Base-by-base conservation (phyloP, 1,139 yeast species). In the Magnusiomyces paraingens region DNA sequence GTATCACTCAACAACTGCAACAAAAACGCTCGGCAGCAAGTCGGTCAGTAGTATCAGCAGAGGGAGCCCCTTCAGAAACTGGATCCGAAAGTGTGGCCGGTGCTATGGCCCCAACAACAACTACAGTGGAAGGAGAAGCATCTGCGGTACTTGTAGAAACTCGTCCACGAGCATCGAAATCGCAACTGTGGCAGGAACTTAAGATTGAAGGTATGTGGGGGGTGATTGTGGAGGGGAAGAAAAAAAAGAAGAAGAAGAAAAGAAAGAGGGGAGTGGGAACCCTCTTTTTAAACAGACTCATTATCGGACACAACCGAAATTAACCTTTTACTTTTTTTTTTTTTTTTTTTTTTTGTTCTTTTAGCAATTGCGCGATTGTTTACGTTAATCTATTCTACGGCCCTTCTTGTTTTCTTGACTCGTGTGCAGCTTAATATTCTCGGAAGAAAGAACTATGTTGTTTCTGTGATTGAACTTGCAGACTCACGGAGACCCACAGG, bases 341-440 rank as follows among this genome's bases (percentile, higher is more conserved):
- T 41, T 10, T 17, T 5, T 17, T 39, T 5, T 41, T 41, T 15
- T 41, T 41, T 12, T 41, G 10, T 41, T 10, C 6, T 5, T 17
- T 8, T 35, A 49, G 39, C 95, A 47, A 69, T 93, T 45, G 80
- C 95, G 2, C 77, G 96, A 58, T 77, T 88, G 47, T 71, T 91
- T 52, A 82, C 95, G 0, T 74, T 88, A 54, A 71, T 85, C 21
- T 90, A 90, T 68, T 73, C 87, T 1, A 76, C 81, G 47, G 80
- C 93, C 0, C 76, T 90, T 45, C 73, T 93, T 49, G 78, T 88
- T 39, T 74, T 93, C 48, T 78, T 91, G 59, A 84, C 96, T 1
- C 79, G 95, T 60, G 74, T 93, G 56, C 98, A 93, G 69, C 76
- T 93, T 64, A 93, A 93, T 65, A 83, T 93, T 38, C 75, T 93